phyloP scores from a whole-genome alignment of 805 yeast species.

The Ogataea populi-albae region DNA sequence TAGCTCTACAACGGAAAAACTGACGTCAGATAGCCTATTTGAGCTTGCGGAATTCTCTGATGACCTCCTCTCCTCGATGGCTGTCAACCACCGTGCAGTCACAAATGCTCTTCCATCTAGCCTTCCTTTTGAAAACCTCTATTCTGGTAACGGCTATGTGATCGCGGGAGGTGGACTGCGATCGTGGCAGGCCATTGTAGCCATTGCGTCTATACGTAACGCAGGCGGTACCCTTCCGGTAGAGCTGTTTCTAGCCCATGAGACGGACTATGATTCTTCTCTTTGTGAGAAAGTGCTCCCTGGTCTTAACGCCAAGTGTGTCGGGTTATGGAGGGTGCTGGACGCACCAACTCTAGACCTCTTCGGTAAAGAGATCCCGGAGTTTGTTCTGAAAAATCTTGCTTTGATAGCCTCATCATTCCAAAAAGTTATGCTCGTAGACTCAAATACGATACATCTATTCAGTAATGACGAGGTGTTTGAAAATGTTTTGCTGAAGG shows the following conservation, averaged over 20 bases:
- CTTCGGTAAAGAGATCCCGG: conserved; percentile 26
- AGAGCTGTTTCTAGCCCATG: conserved; percentile 37
- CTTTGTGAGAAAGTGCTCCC: conserved; percentile 39
- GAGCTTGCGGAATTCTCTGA: conserved; percentile 20
- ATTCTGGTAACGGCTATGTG: conserved; percentile 25
- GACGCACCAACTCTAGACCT: conserved; percentile 23
- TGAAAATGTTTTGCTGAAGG: conserved; percentile 41
- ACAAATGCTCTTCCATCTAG: conserved; percentile 44
- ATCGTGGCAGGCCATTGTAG: conserved; percentile 34
- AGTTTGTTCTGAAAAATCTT: conserved; percentile 27
- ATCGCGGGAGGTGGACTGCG: conserved; percentile 39
- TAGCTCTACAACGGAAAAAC: not conserved
- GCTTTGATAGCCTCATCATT: conserved; percentile 43
- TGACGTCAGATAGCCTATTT: conserved; percentile 7
- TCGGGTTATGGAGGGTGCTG: conserved; percentile 21
- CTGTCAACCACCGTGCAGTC: conserved; percentile 32
- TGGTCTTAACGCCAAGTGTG: conserved; percentile 36
- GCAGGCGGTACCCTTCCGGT: conserved; percentile 38
- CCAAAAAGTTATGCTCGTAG: conserved; percentile 40
- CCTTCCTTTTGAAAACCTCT: conserved; percentile 14
- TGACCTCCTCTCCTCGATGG: conserved; percentile 40
- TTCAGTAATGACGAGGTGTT: conserved; percentile 32
- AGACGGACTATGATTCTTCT: conserved; percentile 33
- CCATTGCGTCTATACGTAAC: conserved; percentile 37
- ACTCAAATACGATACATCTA: conserved; percentile 43